Percentiles rank a stretch among this genome's conserved stretches.
Evolutionary conservation across 495 filamentous ascomycete genomes (phyloP).

Genomic region (Aspergillus panamensis): DNA sequence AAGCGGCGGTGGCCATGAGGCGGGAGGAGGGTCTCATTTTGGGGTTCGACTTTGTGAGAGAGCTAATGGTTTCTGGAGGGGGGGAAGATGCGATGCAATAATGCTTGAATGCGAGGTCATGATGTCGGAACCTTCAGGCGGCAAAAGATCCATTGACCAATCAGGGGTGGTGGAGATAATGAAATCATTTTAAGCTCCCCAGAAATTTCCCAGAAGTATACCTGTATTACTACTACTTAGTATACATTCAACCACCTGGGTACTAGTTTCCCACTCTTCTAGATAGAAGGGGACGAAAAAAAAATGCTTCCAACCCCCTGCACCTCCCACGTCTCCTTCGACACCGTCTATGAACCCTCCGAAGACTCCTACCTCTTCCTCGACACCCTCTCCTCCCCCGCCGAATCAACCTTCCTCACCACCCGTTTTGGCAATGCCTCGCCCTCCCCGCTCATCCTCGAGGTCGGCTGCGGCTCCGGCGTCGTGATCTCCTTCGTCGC

Average conservation of each 20-base stretch:
- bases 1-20: slow-evolving; percentile 44
- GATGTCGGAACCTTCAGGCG: background rate
- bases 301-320: slow-evolving; percentile 87
- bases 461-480: slow-evolving; percentile 87
- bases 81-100: too few relatives aligned
- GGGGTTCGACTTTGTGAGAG: background rate
- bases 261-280: background rate
- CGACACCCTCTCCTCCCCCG: slow-evolving; percentile 75
- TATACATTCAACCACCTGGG: too few relatives aligned
- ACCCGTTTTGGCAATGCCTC: slow-evolving; percentile 43
- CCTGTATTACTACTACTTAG: too few relatives aligned
- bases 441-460: slow-evolving; percentile 63
- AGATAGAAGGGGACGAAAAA: background rate
- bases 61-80: too few relatives aligned
- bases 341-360: slow-evolving; percentile 85
- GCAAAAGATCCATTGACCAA: background rate
- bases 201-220: background rate
- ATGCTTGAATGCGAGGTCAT: background rate
- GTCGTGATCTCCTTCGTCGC: slow-evolving; percentile 83
- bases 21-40: slow-evolving; percentile 17
- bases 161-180: background rate
- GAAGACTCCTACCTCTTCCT: slow-evolving; percentile 95
- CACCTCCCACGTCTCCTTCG: slow-evolving; percentile 82
- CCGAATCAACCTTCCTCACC: slow-evolving; percentile 69
- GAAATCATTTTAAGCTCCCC: background rate